These are phyloP conservation scores for Venustampulla echinocandica DNA, from an alignment of 495 filamentous ascomycete species.

Conservation along the genomic window DNA sequence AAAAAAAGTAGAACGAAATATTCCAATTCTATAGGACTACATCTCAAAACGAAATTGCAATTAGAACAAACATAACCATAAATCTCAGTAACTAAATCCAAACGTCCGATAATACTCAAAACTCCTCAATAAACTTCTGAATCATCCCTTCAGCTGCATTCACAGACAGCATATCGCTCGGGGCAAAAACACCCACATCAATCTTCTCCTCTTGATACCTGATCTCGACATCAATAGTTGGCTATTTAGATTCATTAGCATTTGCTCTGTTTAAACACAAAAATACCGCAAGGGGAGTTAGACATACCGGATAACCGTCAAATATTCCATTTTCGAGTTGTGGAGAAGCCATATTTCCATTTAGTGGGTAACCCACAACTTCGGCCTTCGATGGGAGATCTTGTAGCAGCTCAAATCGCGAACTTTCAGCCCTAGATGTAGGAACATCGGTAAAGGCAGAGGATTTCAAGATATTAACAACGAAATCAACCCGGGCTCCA, in stretches of 20 bases:
- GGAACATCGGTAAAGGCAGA: neutral
- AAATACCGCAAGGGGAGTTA: neutral
- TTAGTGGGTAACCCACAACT: neutral
- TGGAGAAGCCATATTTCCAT: neutral
- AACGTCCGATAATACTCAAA: neutral
- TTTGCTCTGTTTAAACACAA: neutral
- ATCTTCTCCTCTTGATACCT: constrained; percentile 23
- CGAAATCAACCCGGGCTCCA: constrained; percentile 34
- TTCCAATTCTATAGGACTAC: too few relatives aligned
- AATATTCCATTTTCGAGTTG: neutral
- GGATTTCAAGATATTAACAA: constrained; percentile 31
- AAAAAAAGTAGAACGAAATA: too few relatives aligned
- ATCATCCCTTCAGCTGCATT: constrained; percentile 16
- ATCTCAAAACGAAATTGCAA: too few relatives aligned
- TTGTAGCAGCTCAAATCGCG: constrained; percentile 1
- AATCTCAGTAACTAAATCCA: neutral
- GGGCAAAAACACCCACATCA: constrained; percentile 32
- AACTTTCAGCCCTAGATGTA: neutral
- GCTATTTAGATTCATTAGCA: constrained; percentile 21
- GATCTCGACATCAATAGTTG: constrained; percentile 30
- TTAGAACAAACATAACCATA: neutral
- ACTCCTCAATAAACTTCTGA: neutral
- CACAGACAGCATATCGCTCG: constrained; percentile 16
- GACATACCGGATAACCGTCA: neutral
- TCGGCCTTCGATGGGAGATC: neutral